Conservation (phyloP, 1,284 basidiomycete species). For the Heterobasidion occidentale region DNA sequence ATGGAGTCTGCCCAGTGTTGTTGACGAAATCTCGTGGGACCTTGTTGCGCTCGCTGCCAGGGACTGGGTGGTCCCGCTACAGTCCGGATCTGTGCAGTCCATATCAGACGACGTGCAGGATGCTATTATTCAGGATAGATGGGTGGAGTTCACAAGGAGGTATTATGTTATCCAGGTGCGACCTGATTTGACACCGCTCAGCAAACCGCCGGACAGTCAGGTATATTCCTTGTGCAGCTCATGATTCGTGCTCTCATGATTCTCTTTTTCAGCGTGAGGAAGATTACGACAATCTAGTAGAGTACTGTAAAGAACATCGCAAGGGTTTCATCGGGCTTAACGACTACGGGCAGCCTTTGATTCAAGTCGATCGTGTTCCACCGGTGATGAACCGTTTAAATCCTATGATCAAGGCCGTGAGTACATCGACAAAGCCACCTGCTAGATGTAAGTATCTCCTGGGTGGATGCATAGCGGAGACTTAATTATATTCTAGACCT, state of each 20-base stretch:
- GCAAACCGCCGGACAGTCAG: constrained; percentile 54
- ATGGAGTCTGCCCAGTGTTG: constrained; percentile 29
- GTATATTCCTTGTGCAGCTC: constrained; percentile 31
- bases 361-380: constrained; percentile 54
- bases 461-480: background rate
- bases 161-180: constrained; percentile 51
- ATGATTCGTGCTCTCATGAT: background rate
- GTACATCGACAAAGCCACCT: constrained; percentile 28
- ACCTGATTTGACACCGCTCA: constrained; percentile 61
- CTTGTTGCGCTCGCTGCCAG: constrained; percentile 42
- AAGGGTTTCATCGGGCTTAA: constrained; percentile 55
- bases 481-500: background rate
- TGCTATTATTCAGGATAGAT: constrained; percentile 65
- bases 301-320: constrained; percentile 52
- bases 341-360: constrained; percentile 59
- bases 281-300: constrained; percentile 47
- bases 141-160: constrained; percentile 68
- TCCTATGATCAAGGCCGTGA: constrained; percentile 30
- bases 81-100: constrained; percentile 29
- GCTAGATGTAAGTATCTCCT: constrained; percentile 42
- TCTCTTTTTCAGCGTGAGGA: constrained; percentile 43
- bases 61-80: constrained; percentile 43
- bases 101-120: constrained; percentile 43
- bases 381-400: constrained; percentile 47
- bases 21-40: constrained; percentile 55